Evolutionary conservation across 2,329 filamentous ascomycete genomes (phyloP).

Genomic region (Thermomyces lanuginosus): DNA sequence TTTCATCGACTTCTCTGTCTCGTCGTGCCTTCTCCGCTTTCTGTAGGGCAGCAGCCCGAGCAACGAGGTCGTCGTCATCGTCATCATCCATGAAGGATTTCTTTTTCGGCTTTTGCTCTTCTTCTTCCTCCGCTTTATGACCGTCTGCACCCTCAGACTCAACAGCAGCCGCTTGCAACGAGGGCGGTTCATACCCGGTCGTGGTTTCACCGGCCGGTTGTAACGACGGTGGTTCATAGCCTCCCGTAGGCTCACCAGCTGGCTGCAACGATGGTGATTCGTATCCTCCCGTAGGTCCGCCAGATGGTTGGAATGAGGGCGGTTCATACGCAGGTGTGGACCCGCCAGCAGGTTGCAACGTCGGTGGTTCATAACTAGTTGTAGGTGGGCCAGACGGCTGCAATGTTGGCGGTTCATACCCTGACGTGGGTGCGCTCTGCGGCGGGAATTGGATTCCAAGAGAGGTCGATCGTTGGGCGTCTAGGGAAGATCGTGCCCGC

Average conservation of each 20-base stretch:
- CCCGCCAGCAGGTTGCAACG: too few species aligned
- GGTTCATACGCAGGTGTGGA: slow-evolving; percentile 26
- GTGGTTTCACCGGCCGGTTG: too few species aligned
- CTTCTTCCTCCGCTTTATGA: slow-evolving; percentile 37
- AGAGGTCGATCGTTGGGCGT: slow-evolving; percentile 29
- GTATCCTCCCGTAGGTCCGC: slow-evolving; percentile 16
- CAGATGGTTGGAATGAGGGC: slow-evolving; percentile 10
- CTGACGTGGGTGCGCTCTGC: slow-evolving; percentile 10
- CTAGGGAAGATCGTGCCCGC: slow-evolving; percentile 33
- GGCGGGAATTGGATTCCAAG: slow-evolving; percentile 15
- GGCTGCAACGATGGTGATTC: slow-evolving; percentile 10
- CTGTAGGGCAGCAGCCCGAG: slow-evolving; percentile 35
- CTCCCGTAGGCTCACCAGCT: slow-evolving; percentile 11
- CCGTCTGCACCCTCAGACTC: slow-evolving; percentile 19
- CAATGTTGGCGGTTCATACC: slow-evolving; percentile 18
- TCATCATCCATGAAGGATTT: slow-evolving; percentile 72
- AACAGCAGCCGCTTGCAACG: slow-evolving; percentile 18
- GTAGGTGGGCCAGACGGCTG: slow-evolving; percentile 21
- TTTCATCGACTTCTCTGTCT: slow-evolving; percentile 67
- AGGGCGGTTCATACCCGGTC: slow-evolving; percentile 22
- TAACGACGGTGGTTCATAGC: slow-evolving; percentile 23
- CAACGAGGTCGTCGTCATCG: slow-evolving; percentile 49
- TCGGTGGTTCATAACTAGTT: slow-evolving; percentile 22
- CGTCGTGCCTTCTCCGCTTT: slow-evolving; percentile 49
- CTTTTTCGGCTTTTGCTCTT: slow-evolving; percentile 50